Conservation (phyloP, 1,284 basidiomycete genomes). For the Rhodotorula sp. region DNA sequence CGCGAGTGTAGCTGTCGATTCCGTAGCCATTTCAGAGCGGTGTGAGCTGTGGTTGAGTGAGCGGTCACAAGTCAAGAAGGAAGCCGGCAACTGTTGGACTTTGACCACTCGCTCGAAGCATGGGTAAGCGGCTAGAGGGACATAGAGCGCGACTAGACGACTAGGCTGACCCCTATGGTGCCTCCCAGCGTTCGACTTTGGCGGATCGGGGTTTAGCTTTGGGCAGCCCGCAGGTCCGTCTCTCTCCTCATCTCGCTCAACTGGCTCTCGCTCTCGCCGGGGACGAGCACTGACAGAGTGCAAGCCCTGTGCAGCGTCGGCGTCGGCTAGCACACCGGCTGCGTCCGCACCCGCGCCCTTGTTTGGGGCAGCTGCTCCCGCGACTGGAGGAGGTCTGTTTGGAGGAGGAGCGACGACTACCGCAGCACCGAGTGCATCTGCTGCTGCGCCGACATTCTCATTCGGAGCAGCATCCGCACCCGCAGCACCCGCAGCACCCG, state of each 20-base stretch:
- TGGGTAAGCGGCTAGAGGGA: not conserved
- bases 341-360: constrained; percentile 19
- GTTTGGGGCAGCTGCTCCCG: constrained; percentile 26
- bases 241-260: constrained; percentile 1
- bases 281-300: not conserved
- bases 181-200: constrained; percentile 39
- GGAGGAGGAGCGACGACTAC: constrained; percentile 1
- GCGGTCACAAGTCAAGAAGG: not conserved
- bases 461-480: constrained; percentile 42
- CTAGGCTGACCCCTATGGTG: not conserved
- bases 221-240: constrained; percentile 24
- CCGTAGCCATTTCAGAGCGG: not conserved
- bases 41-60: not conserved
- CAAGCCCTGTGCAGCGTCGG: constrained; percentile 12
- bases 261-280: not conserved
- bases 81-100: not conserved
- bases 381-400: constrained; percentile 25
- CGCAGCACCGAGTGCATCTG: constrained; percentile 21
- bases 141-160: too few species aligned
- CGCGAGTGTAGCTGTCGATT: not conserved
- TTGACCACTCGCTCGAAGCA: not conserved
- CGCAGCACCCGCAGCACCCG: constrained; percentile 16
- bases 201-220: constrained; percentile 27
- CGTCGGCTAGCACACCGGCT: constrained; percentile 12
- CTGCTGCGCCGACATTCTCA: constrained; percentile 45